These are phyloP conservation scores for Ilyonectria sp. DNA, from an alignment of 2,329 filamentous ascomycete genomes.

Conservation along the genomic window DNA sequence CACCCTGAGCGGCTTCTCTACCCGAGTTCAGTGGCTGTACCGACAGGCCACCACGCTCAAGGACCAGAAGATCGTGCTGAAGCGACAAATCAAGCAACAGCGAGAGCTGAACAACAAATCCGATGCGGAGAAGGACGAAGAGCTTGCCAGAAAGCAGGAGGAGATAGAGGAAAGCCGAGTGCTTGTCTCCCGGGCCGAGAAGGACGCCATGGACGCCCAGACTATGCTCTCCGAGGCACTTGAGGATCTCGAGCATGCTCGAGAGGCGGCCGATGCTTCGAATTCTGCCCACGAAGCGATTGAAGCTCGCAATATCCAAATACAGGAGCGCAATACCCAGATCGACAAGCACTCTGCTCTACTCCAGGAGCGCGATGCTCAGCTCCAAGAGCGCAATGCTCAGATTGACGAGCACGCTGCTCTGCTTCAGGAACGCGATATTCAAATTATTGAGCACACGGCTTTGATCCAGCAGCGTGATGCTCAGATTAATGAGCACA, in stretches of 20 bases:
- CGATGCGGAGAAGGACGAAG: conserved; percentile 78
- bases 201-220: conserved; percentile 58
- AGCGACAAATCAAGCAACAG: conserved; percentile 95
- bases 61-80: conserved; percentile 90
- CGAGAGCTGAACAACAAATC: conserved; percentile 92
- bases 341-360: conserved; percentile 28
- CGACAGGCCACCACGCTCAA: conserved; percentile 82
- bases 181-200: conserved; percentile 56
- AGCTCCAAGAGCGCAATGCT: conserved; percentile 39
- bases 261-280: conserved; percentile 43
- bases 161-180: conserved; percentile 65
- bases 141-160: conserved; percentile 71
- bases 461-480: conserved; percentile 53
- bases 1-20: conserved; percentile 81
- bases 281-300: conserved; percentile 45
- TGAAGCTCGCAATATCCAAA: conserved; percentile 56
- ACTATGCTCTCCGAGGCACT: conserved; percentile 65
- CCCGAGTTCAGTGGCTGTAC: conserved; percentile 85
- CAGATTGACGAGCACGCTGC: conserved; percentile 39
- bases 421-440: conserved; percentile 39
- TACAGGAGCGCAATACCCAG: conserved; percentile 44
- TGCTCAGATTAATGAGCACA: conserved; percentile 52
- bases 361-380: conserved; percentile 40
- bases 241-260: conserved; percentile 62
- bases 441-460: conserved; percentile 41